Conservation (phyloP, 2,329 filamentous ascomycete species). For the Mycogone perniciosa region DNA sequence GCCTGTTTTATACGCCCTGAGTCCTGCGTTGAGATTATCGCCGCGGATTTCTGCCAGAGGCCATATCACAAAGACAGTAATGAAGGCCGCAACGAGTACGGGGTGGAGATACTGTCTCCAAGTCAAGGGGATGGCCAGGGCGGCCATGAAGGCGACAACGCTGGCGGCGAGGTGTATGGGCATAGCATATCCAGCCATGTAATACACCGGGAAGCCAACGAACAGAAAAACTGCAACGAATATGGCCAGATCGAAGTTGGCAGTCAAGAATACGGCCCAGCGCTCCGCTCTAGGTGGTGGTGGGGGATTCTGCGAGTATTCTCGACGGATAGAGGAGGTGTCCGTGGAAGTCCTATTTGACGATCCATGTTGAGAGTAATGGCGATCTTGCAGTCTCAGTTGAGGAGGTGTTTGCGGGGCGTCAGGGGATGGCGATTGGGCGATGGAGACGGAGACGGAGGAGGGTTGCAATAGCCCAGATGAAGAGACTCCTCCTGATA, state of each 20-base stretch:
- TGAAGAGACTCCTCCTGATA: neutral
- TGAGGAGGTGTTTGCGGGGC: slow-evolving; percentile 20
- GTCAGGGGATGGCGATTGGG: slow-evolving; percentile 9
- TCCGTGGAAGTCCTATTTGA: neutral
- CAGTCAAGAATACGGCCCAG: slow-evolving; percentile 43
- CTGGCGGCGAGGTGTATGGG: slow-evolving; percentile 41
- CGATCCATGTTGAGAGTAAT: neutral
- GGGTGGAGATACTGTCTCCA: slow-evolving; percentile 52
- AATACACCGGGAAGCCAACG: slow-evolving; percentile 40
- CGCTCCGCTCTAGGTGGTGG: slow-evolving; percentile 40
- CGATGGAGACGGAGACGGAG: neutral
- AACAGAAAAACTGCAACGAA: slow-evolving; percentile 42
- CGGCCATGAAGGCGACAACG: slow-evolving; percentile 45
- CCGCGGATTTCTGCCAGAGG: slow-evolving; percentile 41
- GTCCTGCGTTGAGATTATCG: slow-evolving; percentile 33
- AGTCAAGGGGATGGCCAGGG: slow-evolving; percentile 39
- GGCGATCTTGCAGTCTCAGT: slow-evolving; percentile 12
- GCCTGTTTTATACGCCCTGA: slow-evolving; percentile 45
- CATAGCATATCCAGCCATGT: slow-evolving; percentile 45
- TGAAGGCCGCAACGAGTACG: slow-evolving; percentile 48
- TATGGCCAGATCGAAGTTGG: slow-evolving; percentile 39
- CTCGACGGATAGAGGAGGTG: neutral
- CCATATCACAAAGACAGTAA: slow-evolving; percentile 49
- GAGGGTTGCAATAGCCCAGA: neutral
- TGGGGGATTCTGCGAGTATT: slow-evolving; percentile 31